Conservation (phyloP, 2,329 filamentous ascomycete species). For the Phialophora chinensis region DNA sequence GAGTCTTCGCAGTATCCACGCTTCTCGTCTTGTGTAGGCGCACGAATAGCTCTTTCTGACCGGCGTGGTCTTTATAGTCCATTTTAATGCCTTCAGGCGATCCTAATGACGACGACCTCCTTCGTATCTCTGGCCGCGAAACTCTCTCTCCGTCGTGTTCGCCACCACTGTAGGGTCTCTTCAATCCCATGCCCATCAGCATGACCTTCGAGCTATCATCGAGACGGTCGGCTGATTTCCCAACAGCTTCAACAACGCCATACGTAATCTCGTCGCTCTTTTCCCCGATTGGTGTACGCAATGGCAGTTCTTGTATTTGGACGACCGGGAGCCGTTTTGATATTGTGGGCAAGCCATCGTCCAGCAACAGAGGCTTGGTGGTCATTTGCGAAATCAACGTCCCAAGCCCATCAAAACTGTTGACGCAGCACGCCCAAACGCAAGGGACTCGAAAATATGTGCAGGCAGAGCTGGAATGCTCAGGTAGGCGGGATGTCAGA, state of each 20-base stretch:
- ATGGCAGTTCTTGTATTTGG: slow-evolving; percentile 27
- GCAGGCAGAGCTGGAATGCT: neutral
- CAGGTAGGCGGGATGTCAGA: neutral
- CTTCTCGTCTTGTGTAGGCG: slow-evolving; percentile 15
- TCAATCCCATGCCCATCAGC: slow-evolving; percentile 19
- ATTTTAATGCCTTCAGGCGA: slow-evolving; percentile 21
- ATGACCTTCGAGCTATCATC: slow-evolving; percentile 15
- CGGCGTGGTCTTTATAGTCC: neutral
- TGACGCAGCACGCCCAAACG: neutral
- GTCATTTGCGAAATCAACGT: slow-evolving; percentile 31
- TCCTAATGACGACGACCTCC: slow-evolving; percentile 31
- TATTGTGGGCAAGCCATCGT: slow-evolving; percentile 25
- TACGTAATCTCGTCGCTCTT: slow-evolving; percentile 4
- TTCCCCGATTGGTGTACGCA: slow-evolving; percentile 21
- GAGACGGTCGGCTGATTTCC: slow-evolving; percentile 12
- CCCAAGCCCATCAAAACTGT: slow-evolving; percentile 19
- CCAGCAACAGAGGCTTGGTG: slow-evolving; percentile 30
- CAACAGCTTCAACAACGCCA: slow-evolving; percentile 21
- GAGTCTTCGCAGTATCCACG: slow-evolving; percentile 2
- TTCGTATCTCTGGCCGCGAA: slow-evolving; percentile 8
- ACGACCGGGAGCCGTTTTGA: slow-evolving; percentile 27
- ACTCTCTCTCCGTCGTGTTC: slow-evolving; percentile 1
- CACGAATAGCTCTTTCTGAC: slow-evolving; percentile 4
- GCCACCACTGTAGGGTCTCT: slow-evolving; percentile 23
- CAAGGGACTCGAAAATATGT: neutral